These are phyloP conservation scores for Cystofilobasidium ferigula DNA, from an alignment of 768 basidiomycete genomes.

Conservation along the genomic window DNA sequence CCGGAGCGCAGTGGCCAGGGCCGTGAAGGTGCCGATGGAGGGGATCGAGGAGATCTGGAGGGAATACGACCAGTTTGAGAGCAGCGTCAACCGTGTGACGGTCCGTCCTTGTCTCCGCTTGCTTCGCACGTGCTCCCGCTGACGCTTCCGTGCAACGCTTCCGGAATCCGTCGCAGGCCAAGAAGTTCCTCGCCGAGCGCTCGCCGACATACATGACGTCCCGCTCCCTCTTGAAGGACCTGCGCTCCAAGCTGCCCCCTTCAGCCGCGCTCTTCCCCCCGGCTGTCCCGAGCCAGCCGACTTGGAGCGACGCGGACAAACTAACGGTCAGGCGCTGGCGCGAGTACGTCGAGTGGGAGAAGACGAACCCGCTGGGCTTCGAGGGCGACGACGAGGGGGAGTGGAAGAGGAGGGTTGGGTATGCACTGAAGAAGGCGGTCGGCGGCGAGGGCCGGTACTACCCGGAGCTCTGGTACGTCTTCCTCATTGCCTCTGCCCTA, in stretches of 20 bases:
- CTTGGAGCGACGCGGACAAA: slow-evolving; percentile 61
- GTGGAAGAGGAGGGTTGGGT: slow-evolving; percentile 51
- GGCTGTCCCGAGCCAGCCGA: slow-evolving; percentile 59
- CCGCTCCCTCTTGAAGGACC: slow-evolving; percentile 69
- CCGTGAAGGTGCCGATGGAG: slow-evolving; percentile 85
- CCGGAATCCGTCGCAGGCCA: slow-evolving; percentile 49
- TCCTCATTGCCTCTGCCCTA: not conserved
- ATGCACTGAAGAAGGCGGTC: slow-evolving; percentile 78
- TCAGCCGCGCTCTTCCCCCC: slow-evolving; percentile 29
- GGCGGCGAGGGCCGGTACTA: slow-evolving; percentile 93
- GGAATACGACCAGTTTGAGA: slow-evolving; percentile 87
- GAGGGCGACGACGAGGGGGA: slow-evolving; percentile 62
- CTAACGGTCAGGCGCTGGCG: slow-evolving; percentile 78
- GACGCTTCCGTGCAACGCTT: not conserved
- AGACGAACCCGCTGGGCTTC: slow-evolving; percentile 82
- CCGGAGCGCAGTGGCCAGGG: slow-evolving; percentile 83
- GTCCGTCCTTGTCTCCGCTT: slow-evolving; percentile 37
- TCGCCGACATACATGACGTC: slow-evolving; percentile 93
- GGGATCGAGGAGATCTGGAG: slow-evolving; percentile 89
- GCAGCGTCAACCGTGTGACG: slow-evolving; percentile 73
- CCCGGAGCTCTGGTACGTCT: slow-evolving; percentile 68
- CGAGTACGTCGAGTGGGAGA: slow-evolving; percentile 87
- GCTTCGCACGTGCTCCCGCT: not conserved
- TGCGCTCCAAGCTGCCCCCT: slow-evolving; percentile 46
- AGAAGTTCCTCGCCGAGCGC: slow-evolving; percentile 89